A percentile compares a stretch with the other conserved stretches of the same genome.
Conservation (phyloP, 1,139 yeast genomes). For the Pichia sp. region DNA sequence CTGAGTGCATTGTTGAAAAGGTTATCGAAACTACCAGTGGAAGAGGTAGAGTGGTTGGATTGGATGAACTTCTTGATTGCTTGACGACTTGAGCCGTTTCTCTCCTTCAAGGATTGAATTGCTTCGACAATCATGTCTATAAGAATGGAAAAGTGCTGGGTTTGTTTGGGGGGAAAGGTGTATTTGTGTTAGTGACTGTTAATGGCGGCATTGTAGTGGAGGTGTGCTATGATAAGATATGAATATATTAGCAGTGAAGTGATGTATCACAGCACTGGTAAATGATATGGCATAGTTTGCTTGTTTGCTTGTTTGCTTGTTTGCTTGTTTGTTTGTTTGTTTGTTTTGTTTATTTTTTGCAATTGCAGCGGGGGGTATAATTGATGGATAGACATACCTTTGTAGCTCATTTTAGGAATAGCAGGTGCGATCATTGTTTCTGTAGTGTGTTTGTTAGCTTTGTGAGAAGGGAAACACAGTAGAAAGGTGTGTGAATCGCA, state of each 20-base stretch:
- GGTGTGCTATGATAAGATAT: no score
- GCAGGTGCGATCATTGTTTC: conserved; percentile 23
- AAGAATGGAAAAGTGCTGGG: not conserved
- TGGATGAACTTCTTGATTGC: conserved; percentile 50
- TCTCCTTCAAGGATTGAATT: conserved; percentile 62
- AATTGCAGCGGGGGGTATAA: not conserved
- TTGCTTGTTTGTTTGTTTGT: not conserved
- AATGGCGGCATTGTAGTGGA: no score
- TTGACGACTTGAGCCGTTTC: conserved; percentile 74
- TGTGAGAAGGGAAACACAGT: no score
- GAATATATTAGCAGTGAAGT: no score
- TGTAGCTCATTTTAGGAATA: conserved; percentile 39
- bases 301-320: no score
- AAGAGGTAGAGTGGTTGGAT: not conserved
- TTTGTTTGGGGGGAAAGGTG: not conserved
- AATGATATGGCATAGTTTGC: no score
- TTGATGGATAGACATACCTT: conserved; percentile 49
- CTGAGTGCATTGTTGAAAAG: conserved; percentile 32
- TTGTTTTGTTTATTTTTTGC: not conserved
- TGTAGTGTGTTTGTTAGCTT: not conserved
- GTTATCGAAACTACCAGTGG: not conserved
- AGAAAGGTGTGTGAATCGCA: no score
- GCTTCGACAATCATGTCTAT: conserved; percentile 75
- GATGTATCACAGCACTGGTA: no score
- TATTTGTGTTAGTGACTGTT: no score